Percentiles rank a stretch among this genome's conserved stretches.
phyloP scores from a whole-genome alignment of 371 early-diverging fungal genomes.

The Syncephalis fuscata region DNA sequence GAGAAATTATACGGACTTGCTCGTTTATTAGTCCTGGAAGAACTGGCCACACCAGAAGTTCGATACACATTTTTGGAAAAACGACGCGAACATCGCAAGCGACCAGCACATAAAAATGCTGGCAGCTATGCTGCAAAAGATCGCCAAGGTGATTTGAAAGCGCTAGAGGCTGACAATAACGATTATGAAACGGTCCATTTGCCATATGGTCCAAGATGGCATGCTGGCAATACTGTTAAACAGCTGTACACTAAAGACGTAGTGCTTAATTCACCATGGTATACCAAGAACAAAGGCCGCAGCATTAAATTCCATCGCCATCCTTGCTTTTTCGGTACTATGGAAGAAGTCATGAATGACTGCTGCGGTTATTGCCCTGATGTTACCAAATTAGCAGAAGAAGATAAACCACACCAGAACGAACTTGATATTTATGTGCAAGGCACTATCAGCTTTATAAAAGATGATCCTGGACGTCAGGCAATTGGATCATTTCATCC shows the following conservation, averaged over 20 bases:
- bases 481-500: conserved; percentile 13
- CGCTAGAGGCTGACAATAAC: conserved; percentile 7
- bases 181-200: conserved; percentile 11
- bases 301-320: conserved; percentile 9
- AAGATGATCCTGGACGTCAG: conserved; percentile 15
- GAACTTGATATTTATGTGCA: conserved; percentile 6
- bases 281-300: neutral
- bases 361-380: conserved; percentile 13
- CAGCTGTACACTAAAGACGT: conserved; percentile 9
- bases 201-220: conserved; percentile 10
- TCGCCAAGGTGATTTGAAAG: conserved; percentile 3
- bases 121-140: conserved; percentile 3
- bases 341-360: conserved; percentile 11
- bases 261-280: conserved; percentile 8
- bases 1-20: conserved; percentile 13
- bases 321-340: conserved; percentile 13
- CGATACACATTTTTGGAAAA: conserved; percentile 9
- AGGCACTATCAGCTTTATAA: conserved; percentile 11
- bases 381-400: conserved; percentile 3
- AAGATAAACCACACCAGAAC: neutral
- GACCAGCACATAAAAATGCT: conserved; percentile 11
- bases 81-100: conserved; percentile 3
- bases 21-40: conserved; percentile 12
- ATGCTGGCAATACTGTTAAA: conserved; percentile 3
- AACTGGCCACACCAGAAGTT: conserved; percentile 3